Base-by-base conservation (phyloP, 768 basidiomycete genomes). In the Dioszegia crocea region DNA sequence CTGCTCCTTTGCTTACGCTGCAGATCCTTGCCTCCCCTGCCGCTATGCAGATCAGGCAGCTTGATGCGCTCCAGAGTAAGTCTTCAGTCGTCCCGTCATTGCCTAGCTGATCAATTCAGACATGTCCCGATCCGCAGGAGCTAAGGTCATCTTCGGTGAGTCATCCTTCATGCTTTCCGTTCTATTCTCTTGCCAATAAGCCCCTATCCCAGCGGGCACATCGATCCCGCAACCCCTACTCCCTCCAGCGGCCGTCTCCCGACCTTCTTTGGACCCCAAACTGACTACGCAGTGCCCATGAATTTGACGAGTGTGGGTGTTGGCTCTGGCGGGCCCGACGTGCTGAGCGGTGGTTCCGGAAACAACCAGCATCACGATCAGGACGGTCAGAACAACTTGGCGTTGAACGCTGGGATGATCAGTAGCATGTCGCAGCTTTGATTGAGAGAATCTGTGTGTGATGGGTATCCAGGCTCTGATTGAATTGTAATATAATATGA, bases 21-120 rank as follows among this genome's bases (percentile, higher is more conserved):
- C 23, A 73, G 64, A 75, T 77, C 61, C 71, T 75, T 33, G 90
- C 91, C 21, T 89, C 86, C 11, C 91, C 91, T 9, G 93, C 94
- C 21, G 94, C 94, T 55, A 96, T 97, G 91, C 92, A 96, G 78
- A 97, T 97, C 75, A 83, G 94, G 60, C 94, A 97, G 76, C 84
- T 98, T 63, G 94, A 99, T 78, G 90, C 92, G 47, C 83, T 97
- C 64, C 91, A 96, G 82, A 83, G n/a, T n/a, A n/a, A n/a, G n/a
- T n/a, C n/a, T n/a, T n/a, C n/a, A n/a, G n/a, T n/a, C n/a, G n/a
- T n/a, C n/a, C n/a, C n/a, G n/a, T n/a, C n/a, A n/a, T n/a, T n/a
- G n/a, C n/a, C n/a, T n/a, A n/a, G n/a, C n/a, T n/a, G n/a, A n/a
- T n/a, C n/a, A n/a, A n/a, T n/a, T n/a, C n/a, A n/a, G n/a, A 85